phyloP scores from a whole-genome alignment of 441 rosid genomes.

The Croton laevigatus region DNA sequence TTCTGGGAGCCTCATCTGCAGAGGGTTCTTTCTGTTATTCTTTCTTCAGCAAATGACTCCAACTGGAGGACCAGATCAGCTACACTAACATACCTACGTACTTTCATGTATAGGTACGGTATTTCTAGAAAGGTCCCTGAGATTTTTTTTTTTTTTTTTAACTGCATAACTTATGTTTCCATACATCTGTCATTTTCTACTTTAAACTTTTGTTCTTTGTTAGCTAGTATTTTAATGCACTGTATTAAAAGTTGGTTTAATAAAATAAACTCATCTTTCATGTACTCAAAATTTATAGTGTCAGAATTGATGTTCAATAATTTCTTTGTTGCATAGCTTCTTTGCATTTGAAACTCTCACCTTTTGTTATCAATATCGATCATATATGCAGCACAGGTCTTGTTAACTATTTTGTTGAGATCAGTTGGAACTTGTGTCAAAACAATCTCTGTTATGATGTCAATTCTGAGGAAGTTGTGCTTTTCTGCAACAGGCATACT shows the following conservation, averaged over 20 bases:
- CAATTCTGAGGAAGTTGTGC: slow-evolving; percentile 19
- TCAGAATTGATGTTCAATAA: neutral
- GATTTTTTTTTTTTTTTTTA: neutral
- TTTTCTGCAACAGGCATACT: slow-evolving; percentile 64
- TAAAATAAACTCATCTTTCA: neutral
- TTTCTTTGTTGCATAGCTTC: neutral
- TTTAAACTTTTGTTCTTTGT: neutral
- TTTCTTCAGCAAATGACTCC: slow-evolving; percentile 69
- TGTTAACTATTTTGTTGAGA: slow-evolving; percentile 3
- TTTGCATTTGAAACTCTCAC: neutral
- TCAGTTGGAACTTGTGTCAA: slow-evolving; percentile 7
- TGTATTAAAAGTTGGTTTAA: neutral
- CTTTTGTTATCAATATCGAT: neutral
- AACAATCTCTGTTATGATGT: slow-evolving; percentile 10
- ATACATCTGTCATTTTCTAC: neutral
- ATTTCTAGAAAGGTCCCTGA: slow-evolving; percentile 9
- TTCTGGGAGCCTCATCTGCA: slow-evolving; percentile 79
- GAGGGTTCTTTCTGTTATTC: slow-evolving; percentile 67
- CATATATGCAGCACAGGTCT: neutral
- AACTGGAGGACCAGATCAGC: slow-evolving; percentile 99
- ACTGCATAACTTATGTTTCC: neutral
- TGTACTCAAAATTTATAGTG: neutral
- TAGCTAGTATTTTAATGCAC: neutral
- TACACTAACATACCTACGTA: slow-evolving; percentile 81
- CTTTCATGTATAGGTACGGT: slow-evolving; percentile 93